These are phyloP conservation scores for Calonectria crousiana DNA, from an alignment of 2,329 filamentous ascomycete species.

Conservation along the genomic window DNA sequence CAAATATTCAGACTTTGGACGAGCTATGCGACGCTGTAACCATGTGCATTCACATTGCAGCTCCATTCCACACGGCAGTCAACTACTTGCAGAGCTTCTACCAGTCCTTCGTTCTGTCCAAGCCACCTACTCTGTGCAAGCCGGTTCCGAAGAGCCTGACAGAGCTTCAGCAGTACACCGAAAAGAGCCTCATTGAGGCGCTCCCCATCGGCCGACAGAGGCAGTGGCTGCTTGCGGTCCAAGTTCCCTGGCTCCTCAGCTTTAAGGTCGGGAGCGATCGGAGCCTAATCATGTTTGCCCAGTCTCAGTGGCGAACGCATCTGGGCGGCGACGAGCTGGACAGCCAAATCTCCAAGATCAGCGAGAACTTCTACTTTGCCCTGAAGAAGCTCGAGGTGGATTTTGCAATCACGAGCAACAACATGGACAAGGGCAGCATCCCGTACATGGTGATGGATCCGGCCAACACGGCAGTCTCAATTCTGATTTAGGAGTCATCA, in stretches of 20 bases:
- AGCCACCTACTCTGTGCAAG: conserved; percentile 54
- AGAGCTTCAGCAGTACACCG: conserved; percentile 46
- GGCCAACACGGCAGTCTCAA: conserved; percentile 50
- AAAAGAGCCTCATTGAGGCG: conserved; percentile 49
- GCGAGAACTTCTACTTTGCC: conserved; percentile 43
- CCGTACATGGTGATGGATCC: conserved; percentile 56
- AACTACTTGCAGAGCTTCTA: conserved; percentile 67
- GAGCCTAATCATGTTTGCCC: conserved; percentile 56
- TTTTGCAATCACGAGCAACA: conserved; percentile 47
- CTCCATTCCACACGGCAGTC: conserved; percentile 62
- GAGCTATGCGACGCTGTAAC: conserved; percentile 59
- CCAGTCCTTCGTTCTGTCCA: conserved; percentile 59
- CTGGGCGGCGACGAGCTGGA: conserved; percentile 38
- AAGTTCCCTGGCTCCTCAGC: conserved; percentile 60
- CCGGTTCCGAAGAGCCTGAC: conserved; percentile 47
- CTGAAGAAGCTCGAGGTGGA: conserved; percentile 43
- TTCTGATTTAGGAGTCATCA: conserved; percentile 23
- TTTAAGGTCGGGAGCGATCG: conserved; percentile 55
- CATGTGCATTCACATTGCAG: conserved; percentile 66
- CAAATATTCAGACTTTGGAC: conserved; percentile 55
- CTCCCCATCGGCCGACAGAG: conserved; percentile 56
- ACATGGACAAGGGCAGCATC: conserved; percentile 49
- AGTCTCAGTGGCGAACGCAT: conserved; percentile 50
- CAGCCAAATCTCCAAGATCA: conserved; percentile 19
- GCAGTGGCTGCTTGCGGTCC: conserved; percentile 59